Percentiles rank a stretch among this genome's conserved stretches.
Conservation (phyloP, 2,329 filamentous ascomycete genomes). For the Trichoderma gracile region DNA sequence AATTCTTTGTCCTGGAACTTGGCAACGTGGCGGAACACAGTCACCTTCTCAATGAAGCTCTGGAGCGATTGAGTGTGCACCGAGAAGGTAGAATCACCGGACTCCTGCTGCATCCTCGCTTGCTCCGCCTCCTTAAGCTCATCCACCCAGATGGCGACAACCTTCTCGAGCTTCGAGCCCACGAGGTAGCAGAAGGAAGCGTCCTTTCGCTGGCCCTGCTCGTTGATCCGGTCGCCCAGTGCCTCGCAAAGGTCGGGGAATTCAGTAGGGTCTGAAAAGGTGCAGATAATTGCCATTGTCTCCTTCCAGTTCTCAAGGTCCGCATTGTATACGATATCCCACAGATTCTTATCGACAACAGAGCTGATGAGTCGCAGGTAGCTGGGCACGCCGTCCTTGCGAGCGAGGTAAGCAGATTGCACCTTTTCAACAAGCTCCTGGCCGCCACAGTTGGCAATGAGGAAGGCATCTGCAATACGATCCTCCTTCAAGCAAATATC, state of each 20-base stretch:
- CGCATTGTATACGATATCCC: constrained; percentile 97
- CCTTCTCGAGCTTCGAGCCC: constrained; percentile 96
- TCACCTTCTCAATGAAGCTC: constrained; percentile 97
- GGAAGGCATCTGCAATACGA: constrained; percentile 91
- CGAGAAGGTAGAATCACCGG: constrained; percentile 80
- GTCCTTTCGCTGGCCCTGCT: constrained; percentile 77
- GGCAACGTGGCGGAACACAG: constrained; percentile 90
- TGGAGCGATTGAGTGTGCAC: constrained; percentile 87
- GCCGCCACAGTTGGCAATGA: constrained; percentile 95
- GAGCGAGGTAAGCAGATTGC: constrained; percentile 84
- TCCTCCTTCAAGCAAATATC: constrained; percentile 87
- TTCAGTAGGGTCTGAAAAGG: constrained; percentile 85
- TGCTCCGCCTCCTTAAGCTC: constrained; percentile 85
- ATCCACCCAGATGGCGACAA: constrained; percentile 88
- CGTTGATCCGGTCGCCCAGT: constrained; percentile 85
- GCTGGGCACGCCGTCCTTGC: constrained; percentile 79
- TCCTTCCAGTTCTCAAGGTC: constrained; percentile 95
- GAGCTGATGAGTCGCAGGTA: constrained; percentile 89
- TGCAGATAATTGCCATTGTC: constrained; percentile 92
- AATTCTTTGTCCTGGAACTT: constrained; percentile 84
- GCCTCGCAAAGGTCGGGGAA: constrained; percentile 95
- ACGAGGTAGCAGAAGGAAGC: constrained; percentile 96
- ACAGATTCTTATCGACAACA: constrained; percentile 93
- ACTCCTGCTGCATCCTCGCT: constrained; percentile 66
- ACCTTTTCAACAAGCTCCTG: constrained; percentile 93